Evolutionary conservation across 768 basidiomycete genomes (phyloP), one percentile per base, ranked within the genome.

Genomic region (Porphyrellus cyaneotinctus): DNA sequence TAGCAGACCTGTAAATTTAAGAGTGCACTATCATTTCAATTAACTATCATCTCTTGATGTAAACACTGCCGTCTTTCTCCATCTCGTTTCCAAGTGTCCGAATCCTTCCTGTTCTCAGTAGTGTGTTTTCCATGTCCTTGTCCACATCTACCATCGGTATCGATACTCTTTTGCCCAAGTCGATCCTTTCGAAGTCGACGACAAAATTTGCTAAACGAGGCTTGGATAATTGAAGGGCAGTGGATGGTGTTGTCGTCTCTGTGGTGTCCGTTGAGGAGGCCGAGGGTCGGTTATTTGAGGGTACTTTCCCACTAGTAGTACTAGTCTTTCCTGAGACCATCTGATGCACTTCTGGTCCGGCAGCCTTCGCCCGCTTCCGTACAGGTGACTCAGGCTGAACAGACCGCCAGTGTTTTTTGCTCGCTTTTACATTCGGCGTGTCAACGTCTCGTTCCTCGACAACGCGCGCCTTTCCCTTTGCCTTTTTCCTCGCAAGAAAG

Each of bases 31-130:
- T n/a, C 7, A 12, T 38, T n/a, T 38, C 13, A 17, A 28, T 5
- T 3, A 24, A 20, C 1, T 17, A 26, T 48, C 28, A 18, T 37
- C 11, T 35, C 24, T 46, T 32, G 26, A 65, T 49, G 42, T 65
- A 70, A 38, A 59, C 49, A 24, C 53, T 59, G 4, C 64, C 67
- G 31, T 70, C 58, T 18, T 30, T n/a, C 41, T 51, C 60, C 38
- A 60, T 54, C 24, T 36, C 26, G 2, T 61, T 30, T 1, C 55
- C 58, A 26, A 59, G 43, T 26, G 52, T 64, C 31, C 68, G 58
- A 41, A 69, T 57, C 23, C 65, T 62, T 18, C 67, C 68, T 7
- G 69, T 67, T 41, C 56, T 70, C 54, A 68, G 47, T 23, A 68
- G 20, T 1, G 47, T 42, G 1, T n/a, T 14, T 28, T 39, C 52